phyloP scores from a whole-genome alignment of 805 yeast genomes.

The Vanderwaltozyma polyspora region DNA sequence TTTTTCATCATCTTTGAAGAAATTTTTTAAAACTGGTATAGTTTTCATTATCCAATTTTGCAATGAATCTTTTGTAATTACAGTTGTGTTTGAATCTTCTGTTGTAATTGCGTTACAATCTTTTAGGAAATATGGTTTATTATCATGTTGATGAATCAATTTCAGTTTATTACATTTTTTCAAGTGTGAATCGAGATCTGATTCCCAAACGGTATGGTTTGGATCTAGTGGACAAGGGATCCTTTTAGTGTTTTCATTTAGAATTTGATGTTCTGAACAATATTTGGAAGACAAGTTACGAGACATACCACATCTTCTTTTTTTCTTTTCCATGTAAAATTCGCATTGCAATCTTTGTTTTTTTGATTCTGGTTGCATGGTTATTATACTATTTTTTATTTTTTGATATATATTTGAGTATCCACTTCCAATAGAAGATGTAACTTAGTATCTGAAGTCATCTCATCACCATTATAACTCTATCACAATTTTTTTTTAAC shows the following conservation, averaged over 20 bases:
- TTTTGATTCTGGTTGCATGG: neutral
- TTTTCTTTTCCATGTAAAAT: slow-evolving; percentile 17
- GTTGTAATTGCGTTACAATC: slow-evolving; percentile 32
- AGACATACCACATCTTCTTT: slow-evolving; percentile 26
- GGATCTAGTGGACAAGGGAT: slow-evolving; percentile 72
- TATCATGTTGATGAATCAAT: slow-evolving; percentile 21
- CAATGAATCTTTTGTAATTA: slow-evolving; percentile 2
- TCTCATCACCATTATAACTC: no score
- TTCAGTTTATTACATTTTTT: slow-evolving; percentile 46
- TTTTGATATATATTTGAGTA: no score
- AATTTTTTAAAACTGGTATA: neutral
- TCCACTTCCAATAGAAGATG: no score
- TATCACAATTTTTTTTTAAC: no score
- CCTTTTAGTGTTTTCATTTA: slow-evolving; percentile 1
- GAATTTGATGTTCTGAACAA: slow-evolving; percentile 58
- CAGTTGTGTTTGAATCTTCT: neutral
- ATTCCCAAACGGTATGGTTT: slow-evolving; percentile 59
- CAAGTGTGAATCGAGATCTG: slow-evolving; percentile 44
- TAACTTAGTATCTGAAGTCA: no score
- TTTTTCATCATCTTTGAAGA: neutral
- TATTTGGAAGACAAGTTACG: slow-evolving; percentile 8
- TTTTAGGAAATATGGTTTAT: slow-evolving; percentile 40
- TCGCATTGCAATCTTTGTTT: slow-evolving; percentile 16
- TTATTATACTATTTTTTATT: neutral
- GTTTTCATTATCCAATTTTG: slow-evolving; percentile 11